Evolutionary conservation across 2,329 filamentous ascomycete genomes (phyloP).

Genomic region (Sporothrix protearum): DNA sequence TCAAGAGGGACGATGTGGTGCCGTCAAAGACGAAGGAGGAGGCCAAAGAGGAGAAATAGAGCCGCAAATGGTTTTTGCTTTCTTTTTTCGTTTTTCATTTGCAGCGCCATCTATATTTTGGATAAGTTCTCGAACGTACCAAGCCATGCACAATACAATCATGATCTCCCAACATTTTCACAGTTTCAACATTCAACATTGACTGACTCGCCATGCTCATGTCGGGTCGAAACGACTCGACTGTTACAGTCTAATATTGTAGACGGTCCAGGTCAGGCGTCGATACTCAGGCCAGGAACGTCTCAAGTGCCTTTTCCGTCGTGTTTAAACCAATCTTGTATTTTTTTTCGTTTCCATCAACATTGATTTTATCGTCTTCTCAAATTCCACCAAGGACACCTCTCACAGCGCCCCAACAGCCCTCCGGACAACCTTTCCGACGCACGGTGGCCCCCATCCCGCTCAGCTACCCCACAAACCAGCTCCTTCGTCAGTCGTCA

Average conservation of each 20-base stretch:
- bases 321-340: neutral
- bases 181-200: neutral
- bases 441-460: neutral
- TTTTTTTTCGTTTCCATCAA: no score
- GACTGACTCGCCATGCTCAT: slow-evolving; percentile 2
- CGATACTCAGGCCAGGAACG: neutral
- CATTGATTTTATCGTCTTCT: neutral
- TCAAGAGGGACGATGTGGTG: neutral
- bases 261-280: neutral
- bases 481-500: neutral
- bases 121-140: neutral
- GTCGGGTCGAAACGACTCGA: no score
- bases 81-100: neutral
- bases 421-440: neutral
- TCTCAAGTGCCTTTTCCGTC: neutral
- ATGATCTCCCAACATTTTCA: neutral
- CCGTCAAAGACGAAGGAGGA: neutral
- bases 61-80: neutral
- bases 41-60: neutral
- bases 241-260: neutral
- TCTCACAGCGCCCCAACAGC: neutral
- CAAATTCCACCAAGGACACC: neutral
- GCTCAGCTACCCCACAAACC: neutral
- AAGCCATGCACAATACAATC: neutral
- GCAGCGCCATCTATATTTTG: neutral